Percentiles rank a stretch among this genome's conserved stretches.
These are phyloP conservation scores for Chaetomidium leptoderma DNA, from an alignment of 495 filamentous ascomycete genomes.

Conservation along the genomic window DNA sequence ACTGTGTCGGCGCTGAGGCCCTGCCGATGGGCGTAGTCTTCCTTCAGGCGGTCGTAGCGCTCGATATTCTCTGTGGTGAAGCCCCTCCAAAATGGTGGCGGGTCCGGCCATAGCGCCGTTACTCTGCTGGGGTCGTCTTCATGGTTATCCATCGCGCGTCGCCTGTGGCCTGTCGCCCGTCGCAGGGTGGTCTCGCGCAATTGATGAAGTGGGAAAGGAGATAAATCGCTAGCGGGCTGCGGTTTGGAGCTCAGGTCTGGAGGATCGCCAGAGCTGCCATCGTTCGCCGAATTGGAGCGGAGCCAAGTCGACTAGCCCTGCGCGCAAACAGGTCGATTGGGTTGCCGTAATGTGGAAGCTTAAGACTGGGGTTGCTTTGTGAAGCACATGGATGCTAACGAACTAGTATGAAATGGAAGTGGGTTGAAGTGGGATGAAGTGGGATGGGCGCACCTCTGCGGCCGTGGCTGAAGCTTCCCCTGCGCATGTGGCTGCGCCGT, in stretches of 20 bases:
- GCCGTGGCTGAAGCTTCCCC: slow-evolving; percentile 23
- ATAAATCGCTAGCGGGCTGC: background rate
- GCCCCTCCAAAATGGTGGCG: slow-evolving; percentile 83
- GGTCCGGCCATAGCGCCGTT: slow-evolving; percentile 61
- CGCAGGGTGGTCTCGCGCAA: background rate
- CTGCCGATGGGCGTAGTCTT: slow-evolving; percentile 36
- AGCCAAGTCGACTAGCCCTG: background rate
- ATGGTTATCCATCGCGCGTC: slow-evolving; percentile 30
- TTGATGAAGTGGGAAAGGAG: background rate
- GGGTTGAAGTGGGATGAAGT: background rate
- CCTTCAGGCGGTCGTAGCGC: slow-evolving; percentile 54
- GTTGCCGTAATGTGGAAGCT: background rate
- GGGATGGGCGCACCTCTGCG: slow-evolving; percentile 12
- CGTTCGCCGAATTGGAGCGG: background rate
- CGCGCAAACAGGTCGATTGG: background rate
- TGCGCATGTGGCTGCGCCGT: slow-evolving; percentile 4
- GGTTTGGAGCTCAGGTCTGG: background rate
- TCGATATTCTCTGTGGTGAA: slow-evolving; percentile 77
- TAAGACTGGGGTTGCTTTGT: too few relatives aligned
- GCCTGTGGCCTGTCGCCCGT: too few relatives aligned
- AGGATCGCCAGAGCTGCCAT: background rate
- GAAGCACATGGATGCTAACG: too few relatives aligned
- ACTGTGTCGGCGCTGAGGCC: slow-evolving; percentile 29
- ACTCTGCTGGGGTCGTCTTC: slow-evolving; percentile 38
- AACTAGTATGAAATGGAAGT: background rate